Percentiles rank a stretch among this genome's conserved stretches.
These are phyloP conservation scores for Stenogyne calaminthoides DNA, from an alignment of 305 asterid species.

Conservation along the genomic window DNA sequence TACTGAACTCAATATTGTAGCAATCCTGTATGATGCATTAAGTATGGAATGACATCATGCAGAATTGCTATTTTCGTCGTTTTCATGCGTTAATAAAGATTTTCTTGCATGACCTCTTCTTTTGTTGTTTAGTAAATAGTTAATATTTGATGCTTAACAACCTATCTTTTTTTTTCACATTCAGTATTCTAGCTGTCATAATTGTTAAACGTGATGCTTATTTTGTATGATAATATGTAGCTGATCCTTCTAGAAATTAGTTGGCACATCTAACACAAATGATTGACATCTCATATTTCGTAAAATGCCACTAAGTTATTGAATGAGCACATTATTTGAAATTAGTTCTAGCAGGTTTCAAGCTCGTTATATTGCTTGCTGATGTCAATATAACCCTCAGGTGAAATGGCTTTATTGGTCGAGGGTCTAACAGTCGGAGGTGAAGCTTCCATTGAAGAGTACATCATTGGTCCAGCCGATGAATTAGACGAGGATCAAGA, in stretches of 20 bases:
- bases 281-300: background rate
- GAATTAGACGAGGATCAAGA: constrained; percentile 60
- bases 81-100: background rate
- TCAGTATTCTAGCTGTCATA: background rate
- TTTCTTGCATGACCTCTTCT: background rate
- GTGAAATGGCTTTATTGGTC: constrained; percentile 90
- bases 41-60: background rate
- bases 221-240: background rate
- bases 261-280: background rate
- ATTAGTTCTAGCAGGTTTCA: background rate
- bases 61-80: background rate
- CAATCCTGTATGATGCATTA: background rate
- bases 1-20: background rate
- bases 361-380: background rate
- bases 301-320: background rate
- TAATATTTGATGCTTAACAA: background rate
- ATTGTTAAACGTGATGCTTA: background rate
- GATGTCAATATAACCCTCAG: constrained; percentile 34
- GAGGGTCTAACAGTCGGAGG: constrained; percentile 87
- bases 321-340: background rate
- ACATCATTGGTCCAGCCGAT: constrained; percentile 77
- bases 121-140: background rate
- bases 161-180: background rate
- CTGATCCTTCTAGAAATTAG: background rate
- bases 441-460: constrained; percentile 80